Base-by-base conservation (phyloP, 441 rosid genomes). In the Erodium texanum region DNA sequence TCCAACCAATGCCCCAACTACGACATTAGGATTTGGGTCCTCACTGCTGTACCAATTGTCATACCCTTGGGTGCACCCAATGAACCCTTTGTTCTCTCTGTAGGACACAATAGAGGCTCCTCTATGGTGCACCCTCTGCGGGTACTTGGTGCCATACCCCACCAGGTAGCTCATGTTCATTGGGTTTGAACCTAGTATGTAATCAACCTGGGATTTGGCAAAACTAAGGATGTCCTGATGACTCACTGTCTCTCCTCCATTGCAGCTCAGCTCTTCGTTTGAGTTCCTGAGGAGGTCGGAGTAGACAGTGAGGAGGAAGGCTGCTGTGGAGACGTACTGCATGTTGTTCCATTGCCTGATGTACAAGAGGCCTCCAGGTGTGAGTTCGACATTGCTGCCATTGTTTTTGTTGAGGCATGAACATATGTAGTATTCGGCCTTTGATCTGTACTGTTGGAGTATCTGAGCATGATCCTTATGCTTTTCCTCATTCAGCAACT, bases 11-110 rank as follows among this genome's bases (percentile, higher is more conserved):
- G 97, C 98, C 61, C 98, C 97, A 0, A 83, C 81, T 41, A 93
- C 29, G 70, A 88, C 89, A 80, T 90, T 93, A 0, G 97, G 97
- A 78, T 92, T 92, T 0, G 85, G 78, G 64, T 85, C 92, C 2
- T 68, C 48, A 69, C 85, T 76, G 48, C 85, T 68, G 66, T 85
- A 93, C 99, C 99, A 93, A 65, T 76, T 24, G 50, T 91, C 97
- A 68, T 86, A 89, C 58, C 99, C 99, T 73, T 93, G 96, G 6
- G 95, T 93, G 81, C 99, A 93, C 77, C 99, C 99, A 18, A 93
- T 93, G 77, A 93, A 93, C 72, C 86, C 99, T 67, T 84, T 86
- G 64, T 81, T 75, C 76, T 84, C 95, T 68, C 85, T 87, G 41
- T 82, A 87, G 16, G 99, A 85, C 66, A 88, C 82, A 0, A 93